Conservation (phyloP, 192 early-diverging fungal species). For the Backusella sp. region DNA sequence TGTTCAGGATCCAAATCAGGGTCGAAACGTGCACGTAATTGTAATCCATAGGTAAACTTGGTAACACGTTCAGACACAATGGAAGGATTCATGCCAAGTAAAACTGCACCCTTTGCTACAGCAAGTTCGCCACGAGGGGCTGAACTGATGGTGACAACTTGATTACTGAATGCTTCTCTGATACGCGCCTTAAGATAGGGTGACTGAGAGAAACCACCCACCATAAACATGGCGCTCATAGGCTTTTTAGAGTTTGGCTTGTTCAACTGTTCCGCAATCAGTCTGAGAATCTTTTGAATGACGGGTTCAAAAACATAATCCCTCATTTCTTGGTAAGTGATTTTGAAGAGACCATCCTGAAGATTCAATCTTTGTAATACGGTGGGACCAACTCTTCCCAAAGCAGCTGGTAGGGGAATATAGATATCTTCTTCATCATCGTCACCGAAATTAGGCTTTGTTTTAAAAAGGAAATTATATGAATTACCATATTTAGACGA, state of each 20-base stretch:
- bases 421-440: constrained; percentile 39
- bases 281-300: constrained; percentile 26
- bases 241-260: constrained; percentile 23
- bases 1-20: constrained; percentile 40
- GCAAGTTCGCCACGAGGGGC: constrained; percentile 44
- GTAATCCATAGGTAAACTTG: constrained; percentile 42
- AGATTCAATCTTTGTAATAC: background rate
- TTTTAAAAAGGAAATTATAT: background rate
- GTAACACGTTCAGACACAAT: constrained; percentile 43
- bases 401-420: constrained; percentile 31
- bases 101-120: constrained; percentile 50
- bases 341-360: constrained; percentile 31
- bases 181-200: constrained; percentile 42
- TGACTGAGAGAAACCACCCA: constrained; percentile 42
- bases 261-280: constrained; percentile 32
- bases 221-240: constrained; percentile 41
- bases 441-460: constrained; percentile 41
- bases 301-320: constrained; percentile 44
- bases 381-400: background rate
- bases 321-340: constrained; percentile 20
- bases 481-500: background rate
- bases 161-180: constrained; percentile 29
- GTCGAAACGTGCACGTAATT: constrained; percentile 43
- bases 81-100: constrained; percentile 41
- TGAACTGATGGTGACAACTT: constrained; percentile 2